These are phyloP conservation scores for Uronychia setigera DNA, from an alignment of 73 alveolate genomes.

Conservation along the genomic window DNA sequence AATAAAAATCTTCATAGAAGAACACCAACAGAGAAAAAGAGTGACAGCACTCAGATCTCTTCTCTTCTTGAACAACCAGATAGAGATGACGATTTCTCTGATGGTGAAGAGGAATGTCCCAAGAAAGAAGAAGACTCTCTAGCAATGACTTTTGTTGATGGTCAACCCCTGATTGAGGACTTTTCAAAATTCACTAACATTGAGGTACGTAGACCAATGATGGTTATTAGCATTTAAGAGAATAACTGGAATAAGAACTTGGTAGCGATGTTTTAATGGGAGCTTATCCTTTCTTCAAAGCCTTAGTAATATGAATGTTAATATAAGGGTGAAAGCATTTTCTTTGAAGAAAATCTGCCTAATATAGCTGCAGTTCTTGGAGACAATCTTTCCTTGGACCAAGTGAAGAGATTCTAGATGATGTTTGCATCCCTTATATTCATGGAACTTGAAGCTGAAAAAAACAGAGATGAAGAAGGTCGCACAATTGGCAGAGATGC, in stretches of 20 bases:
- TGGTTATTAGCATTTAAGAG: background rate
- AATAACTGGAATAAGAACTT: background rate
- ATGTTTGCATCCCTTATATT: background rate
- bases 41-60: no score
- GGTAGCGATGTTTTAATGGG: background rate
- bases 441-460: background rate
- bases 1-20: background rate
- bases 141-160: background rate
- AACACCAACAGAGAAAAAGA: no score
- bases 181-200: background rate
- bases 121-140: background rate
- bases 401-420: background rate
- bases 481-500: background rate
- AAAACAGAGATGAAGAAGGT: background rate
- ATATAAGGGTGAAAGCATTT: background rate
- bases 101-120: background rate
- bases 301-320: background rate
- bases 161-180: background rate
- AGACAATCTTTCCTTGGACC: background rate
- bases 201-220: background rate
- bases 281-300: constrained; percentile 1
- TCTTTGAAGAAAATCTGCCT: background rate
- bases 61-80: background rate
- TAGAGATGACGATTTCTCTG: background rate
- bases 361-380: background rate